Evolutionary conservation across 495 filamentous ascomycete genomes (phyloP), one percentile per base, ranked within the genome.

Genomic region (Filosporella fistucella): DNA sequence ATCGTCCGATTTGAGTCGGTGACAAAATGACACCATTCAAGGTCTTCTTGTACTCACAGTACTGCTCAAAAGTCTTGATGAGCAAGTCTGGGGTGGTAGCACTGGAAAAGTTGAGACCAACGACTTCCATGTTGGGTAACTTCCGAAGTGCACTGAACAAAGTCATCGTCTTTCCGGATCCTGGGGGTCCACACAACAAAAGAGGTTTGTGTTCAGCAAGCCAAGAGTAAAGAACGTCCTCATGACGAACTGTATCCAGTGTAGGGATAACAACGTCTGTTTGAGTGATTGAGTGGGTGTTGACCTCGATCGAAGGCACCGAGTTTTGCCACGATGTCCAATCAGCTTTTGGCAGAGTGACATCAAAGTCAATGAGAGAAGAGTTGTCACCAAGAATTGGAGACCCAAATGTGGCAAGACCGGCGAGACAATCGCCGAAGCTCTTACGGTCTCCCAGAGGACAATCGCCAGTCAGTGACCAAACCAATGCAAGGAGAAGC

Each of bases 121-220:
- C 94, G 43, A 95, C 87, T 66, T 99, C 94, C 91, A 99, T 95
- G 63, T 95, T 95, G 16, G 91, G 91, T 30, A 97, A 72, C 64
- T 97, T 97, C 41, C 94, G 79, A 42, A 99, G 77, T 21, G 93
- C 94, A 61, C 90, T 95, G 67, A 99, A 99, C 16, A 99, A 70
- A 18, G 93, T 99, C 93, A 99, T 99, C 2, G 93, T 99, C 72
- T 99, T 99, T 69, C 93, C 93, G 30, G 93, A 97, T 62, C 93
- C 93, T 45, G 93, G 93, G 63, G 93, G 93, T 69, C 93, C 94
- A 65, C 93, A 99, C 16, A 99, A 82, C 9, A 99, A 71, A 17
- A 99, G 73, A 17, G 94, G 93, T 67, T 97, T 99, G 65, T 99
- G 93, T 59, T 99, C 93, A 10, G 94, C 93, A 17, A 99, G 78